phyloP scores from a whole-genome alignment of 2,329 filamentous ascomycete species.

The Drechslerella coelobrocha region DNA sequence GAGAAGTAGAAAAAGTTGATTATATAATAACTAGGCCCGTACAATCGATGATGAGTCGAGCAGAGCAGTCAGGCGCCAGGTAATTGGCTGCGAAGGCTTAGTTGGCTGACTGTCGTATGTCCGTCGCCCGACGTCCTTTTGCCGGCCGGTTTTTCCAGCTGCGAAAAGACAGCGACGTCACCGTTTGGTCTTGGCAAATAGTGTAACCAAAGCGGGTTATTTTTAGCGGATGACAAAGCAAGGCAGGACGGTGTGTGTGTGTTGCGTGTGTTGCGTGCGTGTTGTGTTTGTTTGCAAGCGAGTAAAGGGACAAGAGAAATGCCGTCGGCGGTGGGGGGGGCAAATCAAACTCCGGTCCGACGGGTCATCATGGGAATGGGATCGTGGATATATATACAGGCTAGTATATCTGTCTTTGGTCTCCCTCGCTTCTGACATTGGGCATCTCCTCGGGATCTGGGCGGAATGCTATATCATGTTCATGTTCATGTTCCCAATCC shows the following conservation, averaged over 20 bases:
- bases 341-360: neutral
- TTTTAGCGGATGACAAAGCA: constrained; percentile 8
- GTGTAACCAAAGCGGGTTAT: neutral
- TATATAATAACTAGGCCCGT: neutral
- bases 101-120: neutral
- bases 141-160: neutral
- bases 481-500: no score
- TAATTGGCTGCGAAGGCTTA: no score
- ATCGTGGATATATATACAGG: neutral
- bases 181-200: neutral
- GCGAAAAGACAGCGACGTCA: neutral
- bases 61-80: neutral
- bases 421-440: neutral
- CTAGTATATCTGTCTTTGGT: neutral
- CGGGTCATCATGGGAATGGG: neutral
- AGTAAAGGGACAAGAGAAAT: no score
- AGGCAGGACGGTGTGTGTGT: neutral
- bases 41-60: neutral
- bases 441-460: constrained; percentile 2
- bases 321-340: neutral
- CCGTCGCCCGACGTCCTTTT: no score
- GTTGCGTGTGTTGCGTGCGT: no score
- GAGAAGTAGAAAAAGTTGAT: constrained; percentile 3
- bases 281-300: no score
- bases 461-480: no score